phyloP scores from a whole-genome alignment of 176 grass and related monocot species.

The Carex pumila region DNA sequence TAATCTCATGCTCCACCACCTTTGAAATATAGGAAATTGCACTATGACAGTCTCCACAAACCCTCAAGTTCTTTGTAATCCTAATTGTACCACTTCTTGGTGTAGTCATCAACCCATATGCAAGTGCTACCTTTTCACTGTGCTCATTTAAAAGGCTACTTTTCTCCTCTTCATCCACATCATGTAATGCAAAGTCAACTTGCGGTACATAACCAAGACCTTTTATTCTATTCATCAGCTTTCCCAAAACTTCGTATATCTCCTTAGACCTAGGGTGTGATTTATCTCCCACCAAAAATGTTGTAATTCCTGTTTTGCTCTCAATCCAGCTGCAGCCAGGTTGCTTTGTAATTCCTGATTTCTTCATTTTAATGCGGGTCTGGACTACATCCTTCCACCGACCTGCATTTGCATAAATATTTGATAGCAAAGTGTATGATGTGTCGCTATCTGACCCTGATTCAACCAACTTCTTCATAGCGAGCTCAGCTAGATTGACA shows the following conservation, averaged over 20 bases:
- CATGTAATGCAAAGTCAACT: constrained; percentile 67
- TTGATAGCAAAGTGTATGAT: constrained; percentile 84
- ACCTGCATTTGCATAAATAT: constrained; percentile 75
- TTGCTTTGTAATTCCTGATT: constrained; percentile 64
- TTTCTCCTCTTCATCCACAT: constrained; percentile 88
- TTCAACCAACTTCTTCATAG: constrained; percentile 45
- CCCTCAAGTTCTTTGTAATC: constrained; percentile 77
- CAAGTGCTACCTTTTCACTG: constrained; percentile 83
- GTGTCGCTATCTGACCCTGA: constrained; percentile 64
- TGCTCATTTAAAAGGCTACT: constrained; percentile 62
- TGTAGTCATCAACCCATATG: constrained; percentile 65
- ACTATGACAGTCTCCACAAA: constrained; percentile 82
- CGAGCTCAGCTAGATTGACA: constrained; percentile 82
- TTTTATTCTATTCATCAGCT: constrained; percentile 61
- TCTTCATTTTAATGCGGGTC: constrained; percentile 62
- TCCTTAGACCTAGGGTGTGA: constrained; percentile 53
- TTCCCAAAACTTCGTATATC: constrained; percentile 62
- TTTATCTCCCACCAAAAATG: constrained; percentile 81
- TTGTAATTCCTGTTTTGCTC: constrained; percentile 59
- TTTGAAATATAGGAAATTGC: constrained; percentile 71
- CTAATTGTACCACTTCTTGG: constrained; percentile 58
- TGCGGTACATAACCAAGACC: constrained; percentile 72
- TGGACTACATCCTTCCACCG: constrained; percentile 73
- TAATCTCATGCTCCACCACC: constrained; percentile 77
- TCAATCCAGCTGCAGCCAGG: constrained; percentile 91